A percentile compares a stretch with the other conserved stretches of the same genome.
These are phyloP conservation scores for Eucalyptus microcorys DNA, from an alignment of 345 rosid species.

Conservation along the genomic window DNA sequence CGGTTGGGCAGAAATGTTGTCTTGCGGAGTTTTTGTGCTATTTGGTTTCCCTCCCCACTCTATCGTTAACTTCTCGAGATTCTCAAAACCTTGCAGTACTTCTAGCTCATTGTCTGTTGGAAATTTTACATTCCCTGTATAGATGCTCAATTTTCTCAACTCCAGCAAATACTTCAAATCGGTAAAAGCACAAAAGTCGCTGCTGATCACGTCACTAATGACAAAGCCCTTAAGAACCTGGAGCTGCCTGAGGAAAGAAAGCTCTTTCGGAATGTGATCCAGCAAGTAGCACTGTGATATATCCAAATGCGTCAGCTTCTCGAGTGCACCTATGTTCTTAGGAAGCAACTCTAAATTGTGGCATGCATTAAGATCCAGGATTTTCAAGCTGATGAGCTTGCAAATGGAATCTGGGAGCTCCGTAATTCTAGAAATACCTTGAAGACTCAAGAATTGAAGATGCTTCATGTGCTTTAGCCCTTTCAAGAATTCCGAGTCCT, in stretches of 20 bases:
- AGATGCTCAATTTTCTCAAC: conserved; percentile 13
- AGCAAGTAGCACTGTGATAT: conserved; percentile 30
- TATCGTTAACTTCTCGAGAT: not conserved
- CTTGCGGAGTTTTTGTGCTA: not conserved
- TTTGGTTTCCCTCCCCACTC: conserved; percentile 1
- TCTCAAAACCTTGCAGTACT: not conserved
- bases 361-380: conserved; percentile 54
- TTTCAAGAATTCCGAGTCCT: not conserved
- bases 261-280: conserved; percentile 30
- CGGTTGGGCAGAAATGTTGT: not conserved
- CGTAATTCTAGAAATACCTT: conserved; percentile 40
- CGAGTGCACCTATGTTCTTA: conserved; percentile 15
- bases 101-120: not conserved
- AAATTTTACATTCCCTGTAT: not conserved
- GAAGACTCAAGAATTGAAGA: conserved; percentile 26
- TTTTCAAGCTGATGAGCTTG: conserved; percentile 13
- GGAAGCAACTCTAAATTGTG: conserved; percentile 40
- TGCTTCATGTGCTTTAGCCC: not conserved
- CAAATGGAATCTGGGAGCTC: conserved; percentile 11
- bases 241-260: conserved; percentile 20
- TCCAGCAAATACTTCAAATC: fast-evolving
- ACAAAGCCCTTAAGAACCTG: conserved; percentile 55
- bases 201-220: conserved; percentile 2
- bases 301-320: conserved; percentile 35
- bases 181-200: not conserved